Evolutionary conservation across 352 stramenopile genomes (phyloP), one percentile per base, ranked within the genome.

Genomic region (Aphanomyces cochlioides): DNA sequence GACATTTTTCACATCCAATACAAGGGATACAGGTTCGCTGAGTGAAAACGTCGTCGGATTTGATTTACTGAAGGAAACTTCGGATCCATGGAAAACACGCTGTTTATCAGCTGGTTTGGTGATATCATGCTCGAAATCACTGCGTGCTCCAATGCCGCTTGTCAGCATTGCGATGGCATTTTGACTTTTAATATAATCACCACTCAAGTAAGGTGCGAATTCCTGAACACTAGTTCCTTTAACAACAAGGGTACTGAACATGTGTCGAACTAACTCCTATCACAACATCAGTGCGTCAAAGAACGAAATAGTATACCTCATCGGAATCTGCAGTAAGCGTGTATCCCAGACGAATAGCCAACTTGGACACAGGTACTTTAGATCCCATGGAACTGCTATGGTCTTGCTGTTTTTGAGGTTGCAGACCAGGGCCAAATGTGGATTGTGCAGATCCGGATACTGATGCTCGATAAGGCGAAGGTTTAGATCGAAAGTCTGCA

Each of bases 1-100:
- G 6, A 86, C 75, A 63, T 88, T 88, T 7, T 77, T 74, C 17
- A 82, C 75, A 19, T 76, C 73, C 3, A 88, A 67, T 21, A 76
- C 73, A 61, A 89, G 41, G 7, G 66, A 58, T 3, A 89, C 65
- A 1, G 75, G 70, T 43, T 86, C 82, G 19, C 79, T 75, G 0
- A 74, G 76, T 3, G 61, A 64, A 72, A 84, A 87, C 47, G 77
- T 80, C 4, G 48, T 60, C 10, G 79, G 74, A 40, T 81, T 89
- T 5, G 74, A 84, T 17, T 85, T 72, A 36, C 79, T 86, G 61
- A 89, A 89, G 10, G 38, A 15, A 21, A 72, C 54, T 39, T 66
- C 43, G 7, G 66, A 72, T 12, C 50, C 19, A 10, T 70, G n/a
- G 34, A 70, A 70, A 10, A 70, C 8, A 8, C 61, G 7, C 19